A percentile compares a stretch with the other conserved stretches of the same genome.
phyloP scores from a whole-genome alignment of 108 stramenopile genomes.

The Ochromonas danica region DNA sequence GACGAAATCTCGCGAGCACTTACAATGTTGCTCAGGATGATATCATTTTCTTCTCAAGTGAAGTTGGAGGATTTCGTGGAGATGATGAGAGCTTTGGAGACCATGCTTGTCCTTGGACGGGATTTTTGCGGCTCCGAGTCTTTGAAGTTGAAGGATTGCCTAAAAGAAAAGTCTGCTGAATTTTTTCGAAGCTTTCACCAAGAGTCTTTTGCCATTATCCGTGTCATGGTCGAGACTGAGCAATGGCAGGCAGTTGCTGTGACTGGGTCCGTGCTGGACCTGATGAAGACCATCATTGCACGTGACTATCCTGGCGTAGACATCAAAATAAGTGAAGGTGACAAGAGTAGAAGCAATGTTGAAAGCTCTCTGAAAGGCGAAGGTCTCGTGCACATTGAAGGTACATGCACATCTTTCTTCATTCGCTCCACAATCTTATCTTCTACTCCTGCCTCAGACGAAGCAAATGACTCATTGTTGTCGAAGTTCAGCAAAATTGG shows the following conservation, averaged over 20 bases:
- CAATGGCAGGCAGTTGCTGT: conserved; percentile 38
- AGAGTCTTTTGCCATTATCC: conserved; percentile 43
- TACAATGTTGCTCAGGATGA: not conserved
- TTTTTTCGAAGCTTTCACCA: conserved; percentile 41
- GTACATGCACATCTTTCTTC: too few relatives aligned
- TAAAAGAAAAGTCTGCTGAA: conserved; percentile 40
- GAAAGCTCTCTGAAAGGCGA: not conserved
- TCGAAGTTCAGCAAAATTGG: not conserved
- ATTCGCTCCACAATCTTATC: too few relatives aligned
- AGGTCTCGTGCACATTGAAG: too few relatives aligned
- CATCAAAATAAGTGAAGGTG: not conserved
- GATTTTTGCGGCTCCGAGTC: conserved; percentile 36
- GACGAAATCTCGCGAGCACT: conserved; percentile 20
- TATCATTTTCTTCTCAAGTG: not conserved
- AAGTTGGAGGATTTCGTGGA: conserved; percentile 44
- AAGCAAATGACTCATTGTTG: not conserved
- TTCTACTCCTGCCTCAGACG: not conserved
- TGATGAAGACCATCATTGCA: too few relatives aligned
- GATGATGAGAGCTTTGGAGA: conserved; percentile 36
- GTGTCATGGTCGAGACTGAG: conserved; percentile 49
- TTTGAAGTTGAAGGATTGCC: not conserved
- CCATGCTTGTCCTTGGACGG: conserved; percentile 39
- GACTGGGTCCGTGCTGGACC: not conserved
- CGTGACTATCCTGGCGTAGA: too few relatives aligned
- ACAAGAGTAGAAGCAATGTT: not conserved